Conservation (phyloP, 768 basidiomycete species). For the Suillus placidus region DNA sequence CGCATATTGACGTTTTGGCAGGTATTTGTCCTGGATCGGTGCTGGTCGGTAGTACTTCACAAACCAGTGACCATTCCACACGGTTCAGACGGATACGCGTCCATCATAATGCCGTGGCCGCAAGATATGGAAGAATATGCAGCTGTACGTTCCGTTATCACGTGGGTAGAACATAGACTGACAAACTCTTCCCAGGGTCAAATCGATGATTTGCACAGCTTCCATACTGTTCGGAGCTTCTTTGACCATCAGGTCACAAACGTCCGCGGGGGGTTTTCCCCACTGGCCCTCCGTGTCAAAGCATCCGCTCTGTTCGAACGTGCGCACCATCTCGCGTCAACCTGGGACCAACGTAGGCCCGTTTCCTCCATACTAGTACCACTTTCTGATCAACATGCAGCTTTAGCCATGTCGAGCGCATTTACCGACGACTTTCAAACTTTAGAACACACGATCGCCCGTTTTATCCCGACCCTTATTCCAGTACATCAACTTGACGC, state of each 20-base stretch:
- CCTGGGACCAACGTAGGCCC: slow-evolving; percentile 59
- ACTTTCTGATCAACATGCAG: slow-evolving; percentile 33
- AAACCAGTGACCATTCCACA: slow-evolving; percentile 71
- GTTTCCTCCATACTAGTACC: slow-evolving; percentile 17
- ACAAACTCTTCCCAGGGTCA: slow-evolving; percentile 52
- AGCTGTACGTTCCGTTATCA: slow-evolving; percentile 46
- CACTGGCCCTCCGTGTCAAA: slow-evolving; percentile 68
- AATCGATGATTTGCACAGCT: slow-evolving; percentile 49
- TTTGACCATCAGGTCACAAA: slow-evolving; percentile 58
- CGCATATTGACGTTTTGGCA: slow-evolving; percentile 82
- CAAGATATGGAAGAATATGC: slow-evolving; percentile 74
- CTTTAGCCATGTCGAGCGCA: slow-evolving; percentile 46
- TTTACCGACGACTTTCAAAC: slow-evolving; percentile 61
- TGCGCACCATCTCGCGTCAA: slow-evolving; percentile 60
- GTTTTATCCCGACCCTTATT: slow-evolving; percentile 64
- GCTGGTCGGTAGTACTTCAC: slow-evolving; percentile 76
- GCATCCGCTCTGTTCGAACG: slow-evolving; percentile 76
- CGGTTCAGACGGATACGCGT: slow-evolving; percentile 53
- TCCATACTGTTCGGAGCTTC: slow-evolving; percentile 65
- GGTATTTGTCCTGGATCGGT: slow-evolving; percentile 77
- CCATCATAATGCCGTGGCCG: slow-evolving; percentile 79
- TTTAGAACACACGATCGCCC: slow-evolving; percentile 64
- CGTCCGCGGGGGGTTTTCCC: slow-evolving; percentile 56
- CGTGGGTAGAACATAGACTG: slow-evolving; percentile 13
- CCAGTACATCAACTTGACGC: slow-evolving; percentile 66